A percentile compares a stretch with the other conserved stretches of the same genome.
Conservation (phyloP, 208 protist genomes). For the Leishmania major region DNA sequence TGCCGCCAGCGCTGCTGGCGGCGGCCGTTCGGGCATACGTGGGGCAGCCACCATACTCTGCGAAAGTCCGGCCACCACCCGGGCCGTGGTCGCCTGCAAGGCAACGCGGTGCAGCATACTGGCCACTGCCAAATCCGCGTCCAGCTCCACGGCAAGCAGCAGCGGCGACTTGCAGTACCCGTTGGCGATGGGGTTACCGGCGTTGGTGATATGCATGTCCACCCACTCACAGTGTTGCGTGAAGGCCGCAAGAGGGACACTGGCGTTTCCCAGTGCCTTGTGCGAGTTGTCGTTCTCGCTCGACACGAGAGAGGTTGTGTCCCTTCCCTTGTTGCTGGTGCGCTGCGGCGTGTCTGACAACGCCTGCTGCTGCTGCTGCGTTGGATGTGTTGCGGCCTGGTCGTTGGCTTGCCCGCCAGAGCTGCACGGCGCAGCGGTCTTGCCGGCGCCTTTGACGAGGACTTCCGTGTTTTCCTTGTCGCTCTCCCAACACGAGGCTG, state of each 20-base stretch:
- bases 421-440: not conserved
- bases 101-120: constrained; percentile 37
- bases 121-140: constrained; percentile 29
- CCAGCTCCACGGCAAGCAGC: constrained; percentile 40
- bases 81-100: constrained; percentile 17
- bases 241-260: not conserved
- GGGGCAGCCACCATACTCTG: not conserved
- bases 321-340: not conserved
- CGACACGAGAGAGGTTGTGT: not conserved
- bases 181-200: constrained; percentile 27
- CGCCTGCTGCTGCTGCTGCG: not conserved
- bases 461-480: not conserved
- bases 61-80: constrained; percentile 10
- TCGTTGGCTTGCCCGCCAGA: not conserved
- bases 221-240: constrained; percentile 26
- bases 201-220: constrained; percentile 38
- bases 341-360: too few species aligned
- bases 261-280: not conserved
- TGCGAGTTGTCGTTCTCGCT: not conserved
- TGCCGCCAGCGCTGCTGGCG: not conserved
- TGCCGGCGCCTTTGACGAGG: not conserved
- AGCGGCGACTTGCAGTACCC: constrained; percentile 40
- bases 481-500: constrained; percentile 3
- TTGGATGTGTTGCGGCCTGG: not conserved
- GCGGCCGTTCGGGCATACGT: not conserved